These are phyloP conservation scores for Sechiopsis laciniata DNA, from an alignment of 306 rosid genomes.

Conservation along the genomic window DNA sequence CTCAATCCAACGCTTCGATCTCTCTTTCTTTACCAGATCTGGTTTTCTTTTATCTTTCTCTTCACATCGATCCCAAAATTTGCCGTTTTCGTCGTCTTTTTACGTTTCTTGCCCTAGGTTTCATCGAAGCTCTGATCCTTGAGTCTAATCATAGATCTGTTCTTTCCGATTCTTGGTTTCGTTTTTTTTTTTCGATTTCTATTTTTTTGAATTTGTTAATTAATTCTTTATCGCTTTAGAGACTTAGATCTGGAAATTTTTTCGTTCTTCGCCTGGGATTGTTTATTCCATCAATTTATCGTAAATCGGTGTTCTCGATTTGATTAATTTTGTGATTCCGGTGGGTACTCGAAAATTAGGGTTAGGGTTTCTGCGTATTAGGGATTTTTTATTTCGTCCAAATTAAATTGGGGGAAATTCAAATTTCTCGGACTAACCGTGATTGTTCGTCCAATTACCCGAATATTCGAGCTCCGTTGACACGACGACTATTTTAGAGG, in stretches of 20 bases:
- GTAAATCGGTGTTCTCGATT: conserved; percentile 19
- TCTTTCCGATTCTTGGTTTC: neutral
- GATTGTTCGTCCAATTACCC: conserved; percentile 6
- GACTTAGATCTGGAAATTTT: conserved; percentile 11
- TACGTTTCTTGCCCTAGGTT: neutral
- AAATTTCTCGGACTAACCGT: too few species aligned
- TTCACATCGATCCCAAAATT: conserved; percentile 9
- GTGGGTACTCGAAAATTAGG: conserved; percentile 36
- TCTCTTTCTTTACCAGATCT: neutral
- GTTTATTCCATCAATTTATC: neutral
- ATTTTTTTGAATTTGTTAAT: neutral
- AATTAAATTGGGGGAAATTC: conserved; percentile 36
- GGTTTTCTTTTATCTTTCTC: neutral
- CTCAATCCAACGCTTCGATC: neutral
- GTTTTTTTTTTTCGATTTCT: neutral
- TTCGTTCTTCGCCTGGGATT: neutral
- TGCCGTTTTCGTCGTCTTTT: neutral
- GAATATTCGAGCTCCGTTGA: neutral
- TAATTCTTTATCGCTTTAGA: neutral
- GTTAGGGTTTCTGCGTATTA: conserved; percentile 52
- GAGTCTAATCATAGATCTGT: conserved; percentile 14
- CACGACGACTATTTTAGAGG: conserved; percentile 10
- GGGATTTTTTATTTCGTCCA: conserved; percentile 35
- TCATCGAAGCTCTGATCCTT: conserved; percentile 14
- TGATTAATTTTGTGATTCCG: conserved; percentile 30